Evolutionary conservation across 139 green algal species (phyloP).

Genomic region (Chlorella sorokiniana): DNA sequence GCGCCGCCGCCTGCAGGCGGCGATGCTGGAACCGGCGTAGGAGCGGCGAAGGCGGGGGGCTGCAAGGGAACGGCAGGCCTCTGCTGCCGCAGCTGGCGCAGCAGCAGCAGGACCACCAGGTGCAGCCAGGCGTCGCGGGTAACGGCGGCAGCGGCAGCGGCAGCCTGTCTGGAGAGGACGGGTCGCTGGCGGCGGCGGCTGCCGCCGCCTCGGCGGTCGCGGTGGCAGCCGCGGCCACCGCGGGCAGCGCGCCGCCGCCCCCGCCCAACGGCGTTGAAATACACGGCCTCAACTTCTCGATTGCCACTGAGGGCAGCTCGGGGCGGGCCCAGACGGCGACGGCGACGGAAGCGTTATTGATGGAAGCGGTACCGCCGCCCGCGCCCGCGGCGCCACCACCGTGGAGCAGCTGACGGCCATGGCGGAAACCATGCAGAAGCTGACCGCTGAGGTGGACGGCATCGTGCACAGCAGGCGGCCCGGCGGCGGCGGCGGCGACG

Average conservation of each 20-base stretch:
- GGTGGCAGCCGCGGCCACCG: background rate
- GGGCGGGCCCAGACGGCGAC: too few species aligned
- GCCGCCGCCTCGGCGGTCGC: too few species aligned
- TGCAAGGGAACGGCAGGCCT: background rate
- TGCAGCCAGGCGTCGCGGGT: background rate
- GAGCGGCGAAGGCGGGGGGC: too few species aligned
- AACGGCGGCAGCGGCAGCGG: background rate
- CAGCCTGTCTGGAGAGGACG: too few species aligned
- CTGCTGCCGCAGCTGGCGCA: background rate
- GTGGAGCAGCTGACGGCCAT: conserved; percentile 34
- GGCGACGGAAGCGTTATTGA: too few species aligned
- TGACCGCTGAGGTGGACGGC: conserved; percentile 37
- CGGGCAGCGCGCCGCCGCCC: too few species aligned
- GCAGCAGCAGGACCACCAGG: background rate
- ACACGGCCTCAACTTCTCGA: too few species aligned
- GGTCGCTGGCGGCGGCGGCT: background rate
- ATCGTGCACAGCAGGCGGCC: conserved; percentile 17
- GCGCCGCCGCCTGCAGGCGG: too few species aligned
- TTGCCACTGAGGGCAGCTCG: too few species aligned
- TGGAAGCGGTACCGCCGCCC: background rate
- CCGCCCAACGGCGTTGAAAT: too few species aligned
- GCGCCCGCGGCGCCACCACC: background rate
- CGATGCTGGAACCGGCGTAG: too few species aligned
- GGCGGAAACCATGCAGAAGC: conserved; percentile 33
- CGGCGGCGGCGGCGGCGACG: background rate